Conservation (phyloP, 306 rosid species). For the Medicago lupulina region DNA sequence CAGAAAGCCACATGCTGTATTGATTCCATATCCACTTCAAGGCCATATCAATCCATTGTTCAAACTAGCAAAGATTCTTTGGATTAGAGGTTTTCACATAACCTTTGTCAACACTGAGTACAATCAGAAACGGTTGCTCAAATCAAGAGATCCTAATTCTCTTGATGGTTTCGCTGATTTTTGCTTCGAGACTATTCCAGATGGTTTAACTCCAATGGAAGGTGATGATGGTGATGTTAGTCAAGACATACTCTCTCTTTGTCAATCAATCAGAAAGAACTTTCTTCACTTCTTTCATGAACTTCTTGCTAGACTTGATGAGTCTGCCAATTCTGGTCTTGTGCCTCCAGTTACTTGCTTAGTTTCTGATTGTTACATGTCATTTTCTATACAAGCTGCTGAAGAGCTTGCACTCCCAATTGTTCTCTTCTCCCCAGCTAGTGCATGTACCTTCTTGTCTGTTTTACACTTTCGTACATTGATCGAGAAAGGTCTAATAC, state of each 20-base stretch:
- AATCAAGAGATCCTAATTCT: background rate
- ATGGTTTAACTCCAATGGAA: constrained; percentile 12
- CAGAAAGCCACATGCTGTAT: background rate
- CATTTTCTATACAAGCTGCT: background rate
- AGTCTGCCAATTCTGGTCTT: background rate
- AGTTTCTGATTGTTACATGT: background rate
- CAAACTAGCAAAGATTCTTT: background rate
- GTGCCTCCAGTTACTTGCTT: background rate
- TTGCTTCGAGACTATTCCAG: constrained; percentile 25
- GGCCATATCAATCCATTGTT: background rate
- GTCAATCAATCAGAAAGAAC: background rate
- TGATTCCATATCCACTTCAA: background rate
- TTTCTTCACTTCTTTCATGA: too few species aligned
- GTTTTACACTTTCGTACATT: background rate
- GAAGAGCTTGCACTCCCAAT: background rate
- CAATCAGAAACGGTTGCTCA: background rate
- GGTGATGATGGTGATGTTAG: background rate
- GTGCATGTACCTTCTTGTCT: background rate
- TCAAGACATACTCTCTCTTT: background rate
- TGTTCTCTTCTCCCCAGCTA: background rate
- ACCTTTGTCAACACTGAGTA: background rate
- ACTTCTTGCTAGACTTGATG: background rate
- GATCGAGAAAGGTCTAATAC: constrained; percentile 21
- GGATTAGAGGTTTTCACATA: background rate
- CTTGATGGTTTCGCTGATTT: background rate